Evolutionary conservation across 2,329 filamentous ascomycete genomes (phyloP), one percentile per base, ranked within the genome.

Genomic region (Fusarium staphyleae): DNA sequence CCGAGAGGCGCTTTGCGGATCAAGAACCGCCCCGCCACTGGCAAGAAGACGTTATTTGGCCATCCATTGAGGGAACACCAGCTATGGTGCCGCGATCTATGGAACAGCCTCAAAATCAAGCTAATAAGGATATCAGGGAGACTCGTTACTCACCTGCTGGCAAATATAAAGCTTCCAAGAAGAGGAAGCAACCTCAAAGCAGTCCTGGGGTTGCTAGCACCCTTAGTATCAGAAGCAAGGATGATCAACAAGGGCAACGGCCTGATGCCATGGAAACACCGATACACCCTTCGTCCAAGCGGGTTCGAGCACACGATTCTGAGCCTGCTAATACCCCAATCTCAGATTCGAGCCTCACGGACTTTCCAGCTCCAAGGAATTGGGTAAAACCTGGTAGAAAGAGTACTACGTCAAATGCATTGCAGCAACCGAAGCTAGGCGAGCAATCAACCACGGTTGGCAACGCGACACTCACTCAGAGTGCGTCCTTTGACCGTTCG

Each of bases 31-130:
- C 7, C 9, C 33, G 14, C 4, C 3, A 5, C 9, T 24, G 22
- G 22, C 22, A 8, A n/a, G n/a, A 37, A 15, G 39, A 29, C 11
- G 8, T 26, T 8, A 5, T 28, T 3, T 6, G 39, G 14, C 34
- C 48, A 19, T 45, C 48, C 5, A 37, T 51, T 7, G 40, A 45
- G n/a, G 18, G 1, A 4, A 47, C 40, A 7, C 33, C 48, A 24
- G 14, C 3, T 10, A 34, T 9, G 4, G 22, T 6, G 15, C 30
- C 30, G 10, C 37, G 10, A 26, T n/a, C 32, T 19, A 16, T 10
- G 18, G 33, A 8, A 3, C 18, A 39, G 12, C 13, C 7, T 6
- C 33, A n/a, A 2, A n/a, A 11, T 9, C 16, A 32, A 16, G 6
- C 18, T 9, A 22, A 39, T 1, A n/a, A 19, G 4, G 32, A 35